phyloP scores from a whole-genome alignment of 306 rosid genomes.

The Fagus crenata region DNA sequence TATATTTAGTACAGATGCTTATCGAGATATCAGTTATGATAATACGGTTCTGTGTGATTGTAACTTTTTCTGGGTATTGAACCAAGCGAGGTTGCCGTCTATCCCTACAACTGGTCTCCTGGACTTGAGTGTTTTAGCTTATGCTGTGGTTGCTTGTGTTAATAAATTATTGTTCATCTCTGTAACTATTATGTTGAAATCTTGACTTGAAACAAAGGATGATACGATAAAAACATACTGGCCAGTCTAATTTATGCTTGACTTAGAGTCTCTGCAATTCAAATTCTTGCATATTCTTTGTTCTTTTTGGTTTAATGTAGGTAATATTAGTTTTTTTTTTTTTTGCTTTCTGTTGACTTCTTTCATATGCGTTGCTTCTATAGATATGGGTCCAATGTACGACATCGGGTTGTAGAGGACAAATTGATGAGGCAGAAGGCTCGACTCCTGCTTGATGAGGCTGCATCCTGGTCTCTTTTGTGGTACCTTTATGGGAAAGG shows the following conservation, averaged over 20 bases:
- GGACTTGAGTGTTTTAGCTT: too few species aligned
- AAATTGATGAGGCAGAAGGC: conserved; percentile 96
- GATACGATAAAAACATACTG: background rate
- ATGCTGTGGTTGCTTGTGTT: background rate
- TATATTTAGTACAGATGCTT: background rate
- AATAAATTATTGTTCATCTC: background rate
- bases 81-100: background rate
- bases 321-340: conserved; percentile 8
- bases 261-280: background rate
- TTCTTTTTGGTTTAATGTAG: background rate
- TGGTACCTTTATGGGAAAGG: conserved; percentile 98
- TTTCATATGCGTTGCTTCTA: conserved; percentile 22
- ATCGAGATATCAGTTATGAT: background rate
- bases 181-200: background rate
- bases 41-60: background rate
- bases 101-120: background rate
- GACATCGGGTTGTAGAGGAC: conserved; percentile 86
- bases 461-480: conserved; percentile 96
- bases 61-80: background rate
- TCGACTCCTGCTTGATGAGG: conserved; percentile 88
- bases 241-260: background rate
- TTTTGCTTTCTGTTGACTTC: conserved; percentile 9
- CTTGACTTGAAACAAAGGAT: background rate
- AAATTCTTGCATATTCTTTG: background rate
- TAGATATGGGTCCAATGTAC: conserved; percentile 66